Conservation (phyloP, 441 rosid genomes). For the Gossypium laxum region DNA sequence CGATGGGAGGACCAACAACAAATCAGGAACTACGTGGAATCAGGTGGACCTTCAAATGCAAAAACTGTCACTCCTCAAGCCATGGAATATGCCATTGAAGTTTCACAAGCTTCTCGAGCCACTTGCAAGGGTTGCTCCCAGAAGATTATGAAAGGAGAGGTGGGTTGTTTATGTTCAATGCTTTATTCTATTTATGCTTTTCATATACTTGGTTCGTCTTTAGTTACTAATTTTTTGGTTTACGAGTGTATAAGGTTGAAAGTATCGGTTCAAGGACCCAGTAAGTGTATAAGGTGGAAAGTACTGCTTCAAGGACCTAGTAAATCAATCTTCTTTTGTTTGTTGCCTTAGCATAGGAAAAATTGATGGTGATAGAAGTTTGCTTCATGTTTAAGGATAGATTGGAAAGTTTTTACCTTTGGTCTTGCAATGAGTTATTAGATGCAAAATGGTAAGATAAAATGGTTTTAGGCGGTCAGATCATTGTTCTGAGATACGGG, state of each 20-base stretch:
- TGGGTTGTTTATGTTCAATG: conserved; percentile 16
- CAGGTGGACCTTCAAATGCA: conserved; percentile 27
- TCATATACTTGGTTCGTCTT: not conserved
- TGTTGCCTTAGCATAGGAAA: not conserved
- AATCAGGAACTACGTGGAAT: conserved; percentile 54
- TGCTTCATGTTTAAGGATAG: not conserved
- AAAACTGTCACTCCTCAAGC: conserved; percentile 10
- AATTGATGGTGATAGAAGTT: not conserved
- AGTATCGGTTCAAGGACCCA: not conserved
- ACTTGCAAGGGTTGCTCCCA: conserved; percentile 58
- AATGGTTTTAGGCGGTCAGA: not conserved
- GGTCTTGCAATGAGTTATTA: not conserved
- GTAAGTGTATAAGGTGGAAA: not conserved
- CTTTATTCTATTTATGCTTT: not conserved
- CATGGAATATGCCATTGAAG: conserved; percentile 55
- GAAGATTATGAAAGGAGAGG: conserved; percentile 88
- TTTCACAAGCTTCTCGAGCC: conserved; percentile 73
- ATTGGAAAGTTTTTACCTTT: not conserved
- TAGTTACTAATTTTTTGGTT: not conserved
- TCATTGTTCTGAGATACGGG: not conserved
- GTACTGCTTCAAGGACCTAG: not conserved
- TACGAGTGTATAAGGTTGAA: not conserved
- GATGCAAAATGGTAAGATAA: not conserved
- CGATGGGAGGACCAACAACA: conserved; percentile 96
- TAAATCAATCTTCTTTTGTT: not conserved